phyloP scores from a whole-genome alignment of 371 early-diverging fungal species.

The Mucor plumbeus region DNA sequence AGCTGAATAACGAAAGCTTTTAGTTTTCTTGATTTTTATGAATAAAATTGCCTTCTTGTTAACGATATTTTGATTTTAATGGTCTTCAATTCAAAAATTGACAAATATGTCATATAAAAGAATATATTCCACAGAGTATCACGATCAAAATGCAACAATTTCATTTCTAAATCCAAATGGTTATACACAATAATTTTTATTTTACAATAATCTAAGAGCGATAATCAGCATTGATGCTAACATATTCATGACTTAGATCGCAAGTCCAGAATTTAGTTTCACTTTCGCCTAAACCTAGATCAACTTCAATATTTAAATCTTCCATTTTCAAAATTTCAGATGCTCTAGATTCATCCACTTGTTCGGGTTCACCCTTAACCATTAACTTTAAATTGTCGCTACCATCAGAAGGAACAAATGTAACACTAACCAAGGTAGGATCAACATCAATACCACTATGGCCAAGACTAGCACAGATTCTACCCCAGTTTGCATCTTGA shows the following conservation, averaged over 20 bases:
- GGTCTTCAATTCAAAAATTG: too few species aligned
- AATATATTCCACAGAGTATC: too few species aligned
- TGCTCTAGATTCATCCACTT: conserved; percentile 81
- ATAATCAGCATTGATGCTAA: conserved; percentile 92
- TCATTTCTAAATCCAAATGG: too few species aligned
- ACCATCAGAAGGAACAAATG: conserved; percentile 72
- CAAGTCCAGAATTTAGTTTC: conserved; percentile 91
- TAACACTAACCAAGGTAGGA: conserved; percentile 77
- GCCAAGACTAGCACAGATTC: conserved; percentile 66
- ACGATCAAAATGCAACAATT: too few species aligned
- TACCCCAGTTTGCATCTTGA: conserved; percentile 97
- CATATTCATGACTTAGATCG: conserved; percentile 93
- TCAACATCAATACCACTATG: conserved; percentile 64
- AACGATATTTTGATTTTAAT: too few species aligned
- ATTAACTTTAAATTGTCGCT: conserved; percentile 73
- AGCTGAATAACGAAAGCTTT: not conserved
- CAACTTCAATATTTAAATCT: conserved; percentile 82
- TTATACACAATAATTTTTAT: not conserved
- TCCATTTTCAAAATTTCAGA: conserved; percentile 81
- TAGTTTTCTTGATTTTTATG: not conserved
- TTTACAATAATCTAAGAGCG: conserved; percentile 60
- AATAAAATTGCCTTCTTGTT: not conserved
- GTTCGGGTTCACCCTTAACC: conserved; percentile 82
- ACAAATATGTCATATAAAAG: too few species aligned
- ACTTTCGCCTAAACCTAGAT: conserved; percentile 77